Evolutionary conservation across 805 yeast species (phyloP).

Genomic region (Yarrowia osloensis): DNA sequence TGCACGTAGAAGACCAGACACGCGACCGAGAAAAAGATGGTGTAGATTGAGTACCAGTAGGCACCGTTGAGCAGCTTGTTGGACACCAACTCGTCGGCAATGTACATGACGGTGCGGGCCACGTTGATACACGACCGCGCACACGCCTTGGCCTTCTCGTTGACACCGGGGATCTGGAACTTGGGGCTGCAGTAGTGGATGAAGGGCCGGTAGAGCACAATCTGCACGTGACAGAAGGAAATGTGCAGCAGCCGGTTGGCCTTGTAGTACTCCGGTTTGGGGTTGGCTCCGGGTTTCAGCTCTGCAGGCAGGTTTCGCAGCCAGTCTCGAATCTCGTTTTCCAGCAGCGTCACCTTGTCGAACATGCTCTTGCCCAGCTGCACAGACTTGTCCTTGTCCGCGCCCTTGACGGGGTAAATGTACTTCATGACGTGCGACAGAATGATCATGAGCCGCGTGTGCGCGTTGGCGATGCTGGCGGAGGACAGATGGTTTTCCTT

Average conservation of each 20-base stretch:
- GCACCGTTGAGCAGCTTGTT: conserved; percentile 75
- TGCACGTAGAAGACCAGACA: conserved; percentile 81
- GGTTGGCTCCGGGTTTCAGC: conserved; percentile 69
- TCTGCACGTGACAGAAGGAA: conserved; percentile 60
- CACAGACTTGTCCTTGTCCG: conserved; percentile 35
- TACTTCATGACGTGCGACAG: conserved; percentile 70
- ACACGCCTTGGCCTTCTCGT: conserved; percentile 64
- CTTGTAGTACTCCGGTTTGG: conserved; percentile 63
- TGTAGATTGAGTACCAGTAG: conserved; percentile 89
- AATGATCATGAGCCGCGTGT: conserved; percentile 71
- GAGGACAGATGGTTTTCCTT: conserved; percentile 61
- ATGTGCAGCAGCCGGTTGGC: conserved; percentile 65
- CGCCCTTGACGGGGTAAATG: conserved; percentile 70
- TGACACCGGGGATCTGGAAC: conserved; percentile 41
- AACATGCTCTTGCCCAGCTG: conserved; percentile 32
- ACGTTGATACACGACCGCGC: conserved; percentile 84
- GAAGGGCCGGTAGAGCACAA: conserved; percentile 83
- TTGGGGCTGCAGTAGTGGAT: conserved; percentile 77
- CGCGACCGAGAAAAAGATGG: conserved; percentile 85
- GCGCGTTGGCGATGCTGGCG: conserved; percentile 80
- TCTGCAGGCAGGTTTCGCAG: conserved; percentile 66
- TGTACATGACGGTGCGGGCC: conserved; percentile 75
- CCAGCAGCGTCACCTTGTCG: conserved; percentile 59
- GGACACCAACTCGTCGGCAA: conserved; percentile 78
- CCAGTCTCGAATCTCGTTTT: conserved; percentile 72